phyloP scores from a whole-genome alignment of 2,329 filamentous ascomycete genomes.

The Celoporthe dispersa region DNA sequence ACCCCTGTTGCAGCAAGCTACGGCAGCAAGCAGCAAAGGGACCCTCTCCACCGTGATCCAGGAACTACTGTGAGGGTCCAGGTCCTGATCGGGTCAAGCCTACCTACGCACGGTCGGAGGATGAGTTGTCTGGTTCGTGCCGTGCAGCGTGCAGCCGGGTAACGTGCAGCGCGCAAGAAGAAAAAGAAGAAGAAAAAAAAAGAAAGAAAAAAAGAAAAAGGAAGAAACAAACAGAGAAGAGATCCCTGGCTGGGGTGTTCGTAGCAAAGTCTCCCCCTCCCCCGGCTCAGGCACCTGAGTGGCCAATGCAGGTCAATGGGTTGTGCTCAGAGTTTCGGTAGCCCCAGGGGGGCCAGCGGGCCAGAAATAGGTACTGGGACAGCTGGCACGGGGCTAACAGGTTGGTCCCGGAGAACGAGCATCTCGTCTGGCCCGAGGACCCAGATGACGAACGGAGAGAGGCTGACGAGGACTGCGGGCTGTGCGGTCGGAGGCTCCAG shows the following conservation, averaged over 20 bases:
- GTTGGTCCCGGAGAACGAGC: not conserved
- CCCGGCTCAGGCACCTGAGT: constrained; percentile 3
- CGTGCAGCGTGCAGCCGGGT: constrained; percentile 16
- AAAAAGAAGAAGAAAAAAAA: not conserved
- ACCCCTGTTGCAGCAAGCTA: constrained; percentile 15
- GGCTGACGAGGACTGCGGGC: not conserved
- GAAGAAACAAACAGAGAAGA: not conserved
- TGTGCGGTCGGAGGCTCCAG: not conserved
- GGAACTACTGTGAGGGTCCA: constrained; percentile 24
- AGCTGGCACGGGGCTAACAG: not conserved
- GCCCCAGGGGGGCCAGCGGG: not conserved
- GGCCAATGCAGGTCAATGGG: constrained; percentile 10
- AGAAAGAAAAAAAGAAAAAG: not conserved
- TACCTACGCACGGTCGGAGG: not conserved
- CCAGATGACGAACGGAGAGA: not conserved
- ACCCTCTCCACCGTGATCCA: constrained; percentile 27
- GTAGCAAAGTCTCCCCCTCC: not conserved
- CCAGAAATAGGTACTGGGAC: constrained; percentile 5
- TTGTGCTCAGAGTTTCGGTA: constrained; percentile 1
- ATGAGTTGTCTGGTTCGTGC: constrained; percentile 18
- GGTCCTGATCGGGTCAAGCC: constrained; percentile 8
- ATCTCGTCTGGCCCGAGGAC: not conserved
- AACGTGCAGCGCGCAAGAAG: constrained; percentile 7
- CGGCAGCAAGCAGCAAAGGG: not conserved
- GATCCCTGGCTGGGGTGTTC: not conserved